Conservation (phyloP, 257 asterid species). For the Solanum corneliomulleri region DNA sequence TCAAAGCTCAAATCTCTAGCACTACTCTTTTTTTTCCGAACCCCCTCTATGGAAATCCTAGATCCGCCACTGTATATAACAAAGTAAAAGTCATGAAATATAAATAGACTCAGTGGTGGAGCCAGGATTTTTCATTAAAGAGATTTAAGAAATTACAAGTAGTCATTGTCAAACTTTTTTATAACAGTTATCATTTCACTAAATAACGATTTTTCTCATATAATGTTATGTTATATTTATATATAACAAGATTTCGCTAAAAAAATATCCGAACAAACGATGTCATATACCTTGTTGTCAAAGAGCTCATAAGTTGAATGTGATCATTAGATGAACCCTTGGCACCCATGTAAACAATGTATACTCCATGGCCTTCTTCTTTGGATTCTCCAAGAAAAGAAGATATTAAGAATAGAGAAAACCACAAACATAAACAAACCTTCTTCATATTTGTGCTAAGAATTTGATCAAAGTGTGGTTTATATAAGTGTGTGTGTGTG, state of each 20-base stretch:
- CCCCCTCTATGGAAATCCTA: no score
- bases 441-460: conserved; percentile 22
- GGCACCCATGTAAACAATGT: conserved; percentile 81
- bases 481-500: neutral
- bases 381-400: neutral
- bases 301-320: conserved; percentile 30
- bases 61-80: no score
- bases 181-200: neutral
- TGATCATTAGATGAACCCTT: conserved; percentile 23
- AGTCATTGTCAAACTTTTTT: no score
- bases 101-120: no score
- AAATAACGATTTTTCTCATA: no score
- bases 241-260: neutral
- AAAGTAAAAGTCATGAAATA: no score
- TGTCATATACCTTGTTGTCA: conserved; percentile 35
- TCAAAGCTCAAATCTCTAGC: no score
- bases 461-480: neutral
- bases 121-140: no score
- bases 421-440: neutral
- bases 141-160: neutral
- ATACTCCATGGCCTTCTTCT: conserved; percentile 30
- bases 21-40: no score
- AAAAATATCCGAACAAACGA: neutral
- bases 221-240: neutral
- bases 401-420: neutral